phyloP scores from a whole-genome alignment of 345 rosid species.

The Gossypium australe region DNA sequence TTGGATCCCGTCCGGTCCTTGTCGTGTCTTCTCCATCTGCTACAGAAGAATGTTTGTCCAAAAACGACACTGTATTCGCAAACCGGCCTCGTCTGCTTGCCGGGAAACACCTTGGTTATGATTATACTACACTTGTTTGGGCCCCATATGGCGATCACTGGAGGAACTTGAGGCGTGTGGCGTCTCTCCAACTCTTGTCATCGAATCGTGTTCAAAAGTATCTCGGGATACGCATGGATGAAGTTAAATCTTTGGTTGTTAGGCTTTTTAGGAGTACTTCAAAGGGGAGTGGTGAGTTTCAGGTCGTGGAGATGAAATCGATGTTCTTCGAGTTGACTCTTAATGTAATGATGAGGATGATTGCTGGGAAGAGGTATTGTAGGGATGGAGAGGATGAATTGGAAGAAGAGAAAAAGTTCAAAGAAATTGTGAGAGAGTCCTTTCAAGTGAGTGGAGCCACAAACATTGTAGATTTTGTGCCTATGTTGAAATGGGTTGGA shows the following conservation, averaged over 20 bases:
- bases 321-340: conserved; percentile 25
- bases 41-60: conserved; percentile 26
- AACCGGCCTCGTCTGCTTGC: conserved; percentile 18
- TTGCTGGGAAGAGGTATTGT: conserved; percentile 42
- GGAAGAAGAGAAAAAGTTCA: conserved; percentile 32
- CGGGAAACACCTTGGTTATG: conserved; percentile 20
- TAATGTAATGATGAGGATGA: conserved; percentile 42
- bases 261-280: conserved; percentile 9
- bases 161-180: conserved; percentile 27
- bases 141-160: conserved; percentile 30
- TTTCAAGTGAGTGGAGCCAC: conserved; percentile 20
- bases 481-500: conserved; percentile 28
- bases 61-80: conserved; percentile 18
- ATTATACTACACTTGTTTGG: conserved; percentile 18
- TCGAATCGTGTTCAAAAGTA: conserved; percentile 13
- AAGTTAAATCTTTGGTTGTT: conserved; percentile 17
- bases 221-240: conserved; percentile 19
- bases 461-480: conserved; percentile 36
- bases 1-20: conserved; percentile 20
- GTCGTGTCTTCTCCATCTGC: conserved; percentile 18
- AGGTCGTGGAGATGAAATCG: conserved; percentile 24
- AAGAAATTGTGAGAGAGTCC: conserved; percentile 27
- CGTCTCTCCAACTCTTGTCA: conserved; percentile 21
- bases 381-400: conserved; percentile 28
- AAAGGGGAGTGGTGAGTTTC: conserved; percentile 1